Evolutionary conservation across 495 filamentous ascomycete genomes (phyloP), one percentile per base, ranked within the genome.

Genomic region (Penicillium desertorum): DNA sequence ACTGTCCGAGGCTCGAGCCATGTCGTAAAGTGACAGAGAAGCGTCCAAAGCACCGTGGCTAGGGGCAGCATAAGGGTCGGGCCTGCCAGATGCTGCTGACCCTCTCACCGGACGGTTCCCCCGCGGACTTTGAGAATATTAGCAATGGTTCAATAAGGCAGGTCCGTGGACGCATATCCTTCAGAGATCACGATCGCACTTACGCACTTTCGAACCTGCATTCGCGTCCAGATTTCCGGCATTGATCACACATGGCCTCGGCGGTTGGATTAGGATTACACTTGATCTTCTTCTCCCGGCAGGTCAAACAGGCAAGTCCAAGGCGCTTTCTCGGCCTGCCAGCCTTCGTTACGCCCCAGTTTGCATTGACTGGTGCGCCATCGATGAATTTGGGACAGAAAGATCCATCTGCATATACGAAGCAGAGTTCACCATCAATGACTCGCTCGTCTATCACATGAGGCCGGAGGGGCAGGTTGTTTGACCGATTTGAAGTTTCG

Each of bases 261-360:
- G 51, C n/a, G 4, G 37, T 30, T 19, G 85, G 84, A 59, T 90
- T 91, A 7, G 91, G 92, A 57, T 96, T 91, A 62, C 92, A 96
- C 70, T 94, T 96, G 76, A 96, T 94, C 78, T 96, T 96, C 83
- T 96, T 96, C 72, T 96, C 91, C 29, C 92, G 84, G 69, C 92
- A 96, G 10, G 89, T 92, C 49, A 93, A 79, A 65, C 92, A 96
- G 16, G 92, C 92, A 60, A 94, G 90, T 30, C 91, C 91, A 16
- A 96, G 77, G 45, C 92, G 81, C 71, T 96, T 96, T 60, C 92
- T 82, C 32, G 92, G 90, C 69, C 93, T 96, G 10, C 91, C 91
- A 3, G 91, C 92, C 68, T 96, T 96, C 22, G 92, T 96, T 23
- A 95, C 83, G 1, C 92, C 91, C 92, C 92, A 96, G 59, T 90